These are phyloP conservation scores for Pluteus cervinus DNA, from an alignment of 768 basidiomycete species.

Conservation along the genomic window DNA sequence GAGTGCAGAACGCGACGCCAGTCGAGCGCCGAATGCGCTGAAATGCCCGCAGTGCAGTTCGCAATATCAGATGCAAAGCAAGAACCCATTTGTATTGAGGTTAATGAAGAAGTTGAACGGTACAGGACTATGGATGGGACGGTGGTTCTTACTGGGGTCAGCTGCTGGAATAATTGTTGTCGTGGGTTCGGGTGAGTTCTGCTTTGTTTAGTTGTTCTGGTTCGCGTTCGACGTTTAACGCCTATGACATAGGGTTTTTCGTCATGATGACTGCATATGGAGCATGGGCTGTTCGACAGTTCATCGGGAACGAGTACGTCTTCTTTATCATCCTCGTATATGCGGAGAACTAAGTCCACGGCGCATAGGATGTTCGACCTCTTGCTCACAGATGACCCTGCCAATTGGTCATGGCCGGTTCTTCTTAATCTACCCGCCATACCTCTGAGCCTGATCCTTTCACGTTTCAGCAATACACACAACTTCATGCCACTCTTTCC, in stretches of 20 bases:
- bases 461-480: conserved; percentile 41
- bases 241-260: conserved; percentile 27
- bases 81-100: conserved; percentile 47
- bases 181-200: conserved; percentile 53
- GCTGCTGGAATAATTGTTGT: conserved; percentile 45
- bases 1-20: conserved; percentile 51
- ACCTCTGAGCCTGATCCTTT: conserved; percentile 59
- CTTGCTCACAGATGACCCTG: conserved; percentile 61
- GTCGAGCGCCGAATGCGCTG: conserved; percentile 57
- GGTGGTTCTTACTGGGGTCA: conserved; percentile 44
- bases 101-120: conserved; percentile 47
- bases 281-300: conserved; percentile 61
- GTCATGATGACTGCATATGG: conserved; percentile 61
- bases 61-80: conserved; percentile 60
- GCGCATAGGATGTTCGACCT: conserved; percentile 50
- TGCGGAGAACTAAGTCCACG: background rate
- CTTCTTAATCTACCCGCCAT: conserved; percentile 71
- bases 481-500: conserved; percentile 33
- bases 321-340: background rate
- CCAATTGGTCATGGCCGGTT: conserved; percentile 72
- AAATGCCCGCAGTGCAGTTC: conserved; percentile 78
- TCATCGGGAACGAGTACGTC: conserved; percentile 62
- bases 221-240: background rate
- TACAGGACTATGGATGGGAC: conserved; percentile 42
- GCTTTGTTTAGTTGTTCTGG: background rate